Base-by-base conservation (phyloP, 306 rosid genomes). In the Quercus robur region DNA sequence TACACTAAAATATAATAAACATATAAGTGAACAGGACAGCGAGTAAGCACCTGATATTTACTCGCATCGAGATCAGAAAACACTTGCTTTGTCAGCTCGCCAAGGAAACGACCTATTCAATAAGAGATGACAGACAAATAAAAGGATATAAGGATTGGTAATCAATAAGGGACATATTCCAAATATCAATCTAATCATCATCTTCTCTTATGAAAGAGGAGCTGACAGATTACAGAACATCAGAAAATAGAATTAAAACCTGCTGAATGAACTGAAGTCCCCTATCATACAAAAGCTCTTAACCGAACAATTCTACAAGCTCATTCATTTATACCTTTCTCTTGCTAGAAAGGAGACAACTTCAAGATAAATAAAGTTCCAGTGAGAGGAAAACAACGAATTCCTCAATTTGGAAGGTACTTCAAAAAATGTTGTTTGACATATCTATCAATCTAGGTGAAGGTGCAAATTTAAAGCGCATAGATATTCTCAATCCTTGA, bases 31-130 rank as follows among this genome's bases (percentile, higher is more conserved):
- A 28, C 18, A 77, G 78, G 55, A 78, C 61, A 56, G 63, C 52
- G 38, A 70, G 82, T 66, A 78, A 74, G 84, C 77, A 93, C 99
- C 99, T 93, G 99, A 89, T 90, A 95, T 95, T 95, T 95, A 86
- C 98, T 93, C 10, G 97, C 96, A n/a, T 5, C 77, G 72, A 95
- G 99, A 84, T 95, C 99, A 76, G 94, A 86, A 78, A 95, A 93
- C 46, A 95, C 99, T 91, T 95, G 96, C 80, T 88, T 90, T 78
- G 97, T 92, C 89, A 92, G 82, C 92, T 95, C 99, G 31, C 88
- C 99, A 76, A 95, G 96, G 85, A 95, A 95, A 81, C 98, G 98
- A 11, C 99, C 99, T 95, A 71, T 41, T 75, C 54, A 74, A 76
- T 46, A 63, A 70, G 74, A 78, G 64, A 76, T 38, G 52, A 81